A percentile compares a stretch with the other conserved stretches of the same genome.
Conservation (phyloP, 75 land plant genomes). For the Gnetum montanum region DNA sequence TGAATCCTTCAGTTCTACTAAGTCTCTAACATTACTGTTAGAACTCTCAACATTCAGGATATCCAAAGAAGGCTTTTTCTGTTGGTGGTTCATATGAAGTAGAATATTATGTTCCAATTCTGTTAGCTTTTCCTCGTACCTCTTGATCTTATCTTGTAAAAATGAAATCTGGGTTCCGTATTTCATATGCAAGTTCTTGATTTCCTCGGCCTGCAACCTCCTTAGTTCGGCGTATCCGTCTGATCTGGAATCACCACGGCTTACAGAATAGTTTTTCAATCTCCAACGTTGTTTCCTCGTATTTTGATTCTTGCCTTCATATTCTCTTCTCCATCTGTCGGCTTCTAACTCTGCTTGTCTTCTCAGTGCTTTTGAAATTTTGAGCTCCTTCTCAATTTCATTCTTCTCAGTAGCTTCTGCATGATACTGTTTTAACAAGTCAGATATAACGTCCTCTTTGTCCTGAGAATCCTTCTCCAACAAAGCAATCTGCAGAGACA, state of each 20-base stretch:
- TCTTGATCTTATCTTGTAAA: conserved; percentile 11
- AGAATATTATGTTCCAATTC: conserved; percentile 15
- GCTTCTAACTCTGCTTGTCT: conserved; percentile 54
- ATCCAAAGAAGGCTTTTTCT: neutral
- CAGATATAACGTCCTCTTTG: conserved; percentile 65
- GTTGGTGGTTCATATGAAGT: neutral
- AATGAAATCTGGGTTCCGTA: conserved; percentile 10
- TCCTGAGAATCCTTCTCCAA: conserved; percentile 49
- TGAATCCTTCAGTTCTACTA: conserved; percentile 9
- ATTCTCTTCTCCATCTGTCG: conserved; percentile 33
- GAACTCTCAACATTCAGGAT: neutral
- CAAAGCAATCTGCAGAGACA: conserved; percentile 39
- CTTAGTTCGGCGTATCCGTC: neutral
- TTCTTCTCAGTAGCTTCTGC: conserved; percentile 49
- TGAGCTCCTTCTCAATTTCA: conserved; percentile 52
- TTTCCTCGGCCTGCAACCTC: conserved; percentile 5
- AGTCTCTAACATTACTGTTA: neutral
- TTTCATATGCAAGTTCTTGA: neutral
- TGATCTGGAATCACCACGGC: neutral
- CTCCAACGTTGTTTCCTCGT: conserved; percentile 15
- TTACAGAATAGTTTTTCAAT: conserved; percentile 16
- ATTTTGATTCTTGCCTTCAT: conserved; percentile 17
- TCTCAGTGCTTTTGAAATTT: conserved; percentile 31
- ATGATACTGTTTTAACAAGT: conserved; percentile 52
- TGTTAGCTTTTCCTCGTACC: conserved; percentile 11